Percentiles rank a stretch among this genome's conserved stretches.
phyloP scores from a whole-genome alignment of 352 stramenopile genomes.

The Pythium vanterpoolii region DNA sequence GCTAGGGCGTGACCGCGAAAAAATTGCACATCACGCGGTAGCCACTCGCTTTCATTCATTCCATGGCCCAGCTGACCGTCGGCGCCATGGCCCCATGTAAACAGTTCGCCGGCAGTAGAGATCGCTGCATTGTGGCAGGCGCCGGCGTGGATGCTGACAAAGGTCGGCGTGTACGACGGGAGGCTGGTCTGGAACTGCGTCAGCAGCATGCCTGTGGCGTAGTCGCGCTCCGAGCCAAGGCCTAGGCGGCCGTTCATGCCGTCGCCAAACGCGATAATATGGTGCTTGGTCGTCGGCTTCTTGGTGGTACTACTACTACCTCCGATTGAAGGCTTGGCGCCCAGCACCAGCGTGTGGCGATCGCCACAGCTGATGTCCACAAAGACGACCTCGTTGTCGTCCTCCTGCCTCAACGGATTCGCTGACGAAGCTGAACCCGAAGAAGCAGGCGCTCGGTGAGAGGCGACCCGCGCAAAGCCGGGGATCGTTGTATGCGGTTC shows the following conservation, averaged over 20 bases:
- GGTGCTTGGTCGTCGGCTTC: conserved; percentile 23
- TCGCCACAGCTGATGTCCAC: conserved; percentile 65
- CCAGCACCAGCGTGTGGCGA: conserved; percentile 56
- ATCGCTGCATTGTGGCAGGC: conserved; percentile 49
- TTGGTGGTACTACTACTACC: neutral
- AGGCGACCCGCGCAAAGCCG: neutral
- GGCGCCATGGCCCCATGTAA: conserved; percentile 59
- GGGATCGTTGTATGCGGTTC: conserved; percentile 13
- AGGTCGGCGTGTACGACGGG: conserved; percentile 25
- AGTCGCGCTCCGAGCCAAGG: conserved; percentile 48
- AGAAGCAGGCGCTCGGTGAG: neutral
- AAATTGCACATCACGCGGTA: conserved; percentile 44
- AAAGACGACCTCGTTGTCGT: conserved; percentile 44
- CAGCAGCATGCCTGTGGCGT: conserved; percentile 37
- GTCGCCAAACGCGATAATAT: conserved; percentile 65
- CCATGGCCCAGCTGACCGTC: conserved; percentile 62
- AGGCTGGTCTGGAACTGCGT: conserved; percentile 27
- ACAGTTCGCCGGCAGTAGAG: conserved; percentile 46
- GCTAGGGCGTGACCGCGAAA: conserved; percentile 36
- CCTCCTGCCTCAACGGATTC: conserved; percentile 2
- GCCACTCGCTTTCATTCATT: conserved; percentile 49
- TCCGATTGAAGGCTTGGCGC: neutral
- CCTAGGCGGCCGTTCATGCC: conserved; percentile 65
- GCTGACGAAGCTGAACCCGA: neutral
- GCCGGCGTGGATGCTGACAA: conserved; percentile 44